These are phyloP conservation scores for Solanum clarkiae DNA, from an alignment of 257 asterid species.

Conservation along the genomic window DNA sequence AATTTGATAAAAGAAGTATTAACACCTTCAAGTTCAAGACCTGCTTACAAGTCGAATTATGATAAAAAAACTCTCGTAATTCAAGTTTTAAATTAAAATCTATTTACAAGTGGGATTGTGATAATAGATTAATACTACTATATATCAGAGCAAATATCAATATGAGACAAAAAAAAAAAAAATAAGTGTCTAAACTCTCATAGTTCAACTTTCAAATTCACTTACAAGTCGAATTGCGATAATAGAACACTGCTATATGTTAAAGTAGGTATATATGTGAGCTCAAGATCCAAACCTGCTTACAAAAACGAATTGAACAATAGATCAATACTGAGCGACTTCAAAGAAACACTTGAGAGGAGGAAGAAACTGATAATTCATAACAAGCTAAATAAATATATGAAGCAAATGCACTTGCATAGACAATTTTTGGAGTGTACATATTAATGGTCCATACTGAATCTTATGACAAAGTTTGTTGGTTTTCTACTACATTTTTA, in stretches of 20 bases:
- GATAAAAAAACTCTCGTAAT: not conserved
- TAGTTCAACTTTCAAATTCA: not conserved
- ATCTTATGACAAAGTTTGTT: not conserved
- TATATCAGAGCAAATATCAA: not conserved
- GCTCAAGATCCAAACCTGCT: not conserved
- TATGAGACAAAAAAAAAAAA: not conserved
- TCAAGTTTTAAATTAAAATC: not conserved
- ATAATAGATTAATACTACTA: not conserved
- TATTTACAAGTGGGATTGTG: not conserved
- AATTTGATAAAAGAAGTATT: not conserved
- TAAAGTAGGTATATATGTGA: not conserved
- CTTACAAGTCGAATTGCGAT: not conserved
- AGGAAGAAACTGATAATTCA: not conserved
- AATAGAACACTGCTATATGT: not conserved
- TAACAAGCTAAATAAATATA: not conserved
- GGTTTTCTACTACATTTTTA: not conserved
- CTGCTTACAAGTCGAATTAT: not conserved
- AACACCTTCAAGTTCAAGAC: not conserved
- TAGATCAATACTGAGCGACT: not conserved
- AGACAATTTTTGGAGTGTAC: not conserved
- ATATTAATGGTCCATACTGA: not conserved
- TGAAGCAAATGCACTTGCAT: not conserved
- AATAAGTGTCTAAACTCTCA: not conserved
- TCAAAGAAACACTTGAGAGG: not conserved
- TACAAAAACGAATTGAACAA: no score